Evolutionary conservation across 2,329 filamentous ascomycete species (phyloP).

Genomic region (Nemania sp.): DNA sequence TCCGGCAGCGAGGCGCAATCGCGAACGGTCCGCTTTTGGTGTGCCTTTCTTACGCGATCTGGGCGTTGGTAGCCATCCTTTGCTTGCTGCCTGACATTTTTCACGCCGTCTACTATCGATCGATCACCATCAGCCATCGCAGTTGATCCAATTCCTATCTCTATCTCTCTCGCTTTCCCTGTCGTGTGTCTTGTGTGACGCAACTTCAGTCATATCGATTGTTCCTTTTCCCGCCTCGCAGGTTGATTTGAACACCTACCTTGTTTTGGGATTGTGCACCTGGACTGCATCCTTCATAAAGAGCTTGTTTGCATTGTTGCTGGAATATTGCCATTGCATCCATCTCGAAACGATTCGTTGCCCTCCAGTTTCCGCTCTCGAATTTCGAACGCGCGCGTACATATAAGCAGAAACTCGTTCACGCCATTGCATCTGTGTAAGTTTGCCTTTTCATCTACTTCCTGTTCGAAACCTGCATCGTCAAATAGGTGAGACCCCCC

Average conservation of each 20-base stretch:
- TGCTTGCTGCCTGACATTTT: background rate
- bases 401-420: background rate
- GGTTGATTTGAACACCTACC: background rate
- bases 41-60: slow-evolving; percentile 3
- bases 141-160: background rate
- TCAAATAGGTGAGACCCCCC: slow-evolving; percentile 15
- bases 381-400: background rate
- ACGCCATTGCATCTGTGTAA: slow-evolving; percentile 9
- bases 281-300: slow-evolving; percentile 16
- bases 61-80: slow-evolving; percentile 8
- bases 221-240: background rate
- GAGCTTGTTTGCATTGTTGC: slow-evolving; percentile 42
- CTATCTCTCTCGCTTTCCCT: background rate
- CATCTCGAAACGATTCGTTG: slow-evolving; percentile 9
- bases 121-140: background rate
- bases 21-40: slow-evolving; percentile 13
- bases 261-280: slow-evolving; percentile 2
- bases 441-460: slow-evolving; percentile 1
- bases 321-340: slow-evolving; percentile 48
- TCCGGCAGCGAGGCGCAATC: slow-evolving; percentile 10
- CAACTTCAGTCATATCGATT: slow-evolving; percentile 2
- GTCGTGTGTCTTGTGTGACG: background rate
- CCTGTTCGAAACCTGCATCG: slow-evolving; percentile 7
- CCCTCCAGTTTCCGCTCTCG: background rate
- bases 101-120: background rate